A percentile compares a stretch with the other conserved stretches of the same genome.
phyloP scores from a whole-genome alignment of 176 grass and related monocot genomes.

The Lolium rigidum region DNA sequence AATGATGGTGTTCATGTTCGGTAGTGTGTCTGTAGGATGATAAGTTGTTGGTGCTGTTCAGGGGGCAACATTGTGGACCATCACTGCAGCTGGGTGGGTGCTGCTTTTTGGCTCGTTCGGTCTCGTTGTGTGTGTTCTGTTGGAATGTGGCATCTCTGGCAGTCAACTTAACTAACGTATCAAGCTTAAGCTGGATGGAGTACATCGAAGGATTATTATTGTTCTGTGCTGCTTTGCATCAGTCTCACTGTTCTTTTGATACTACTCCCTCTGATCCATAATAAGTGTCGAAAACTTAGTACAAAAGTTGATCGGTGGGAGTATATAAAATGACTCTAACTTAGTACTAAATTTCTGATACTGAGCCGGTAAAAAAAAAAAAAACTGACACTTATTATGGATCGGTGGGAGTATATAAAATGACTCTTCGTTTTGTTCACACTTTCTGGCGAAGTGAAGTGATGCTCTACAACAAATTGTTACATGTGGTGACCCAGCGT shows the following conservation, averaged over 20 bases:
- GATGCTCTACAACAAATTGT: too few species aligned
- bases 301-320: too few species aligned
- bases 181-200: not conserved
- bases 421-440: not conserved
- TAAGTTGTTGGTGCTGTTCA: not conserved
- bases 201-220: not conserved
- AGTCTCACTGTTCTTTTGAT: not conserved
- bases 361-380: too few species aligned
- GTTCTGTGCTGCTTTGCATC: not conserved
- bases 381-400: too few species aligned
- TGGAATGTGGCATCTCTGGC: not conserved
- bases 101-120: not conserved
- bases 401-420: too few species aligned
- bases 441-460: too few species aligned
- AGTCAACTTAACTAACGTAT: not conserved
- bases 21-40: constrained; percentile 7
- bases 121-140: not conserved
- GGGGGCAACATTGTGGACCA: not conserved
- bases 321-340: too few species aligned
- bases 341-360: too few species aligned
- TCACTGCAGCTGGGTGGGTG: not conserved
- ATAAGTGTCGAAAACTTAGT: too few species aligned
- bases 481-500: too few species aligned
- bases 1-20: not conserved
- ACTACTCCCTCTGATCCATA: too few species aligned